phyloP scores from a whole-genome alignment of 2,329 filamentous ascomycete genomes.

The Diaporthe batatas region DNA sequence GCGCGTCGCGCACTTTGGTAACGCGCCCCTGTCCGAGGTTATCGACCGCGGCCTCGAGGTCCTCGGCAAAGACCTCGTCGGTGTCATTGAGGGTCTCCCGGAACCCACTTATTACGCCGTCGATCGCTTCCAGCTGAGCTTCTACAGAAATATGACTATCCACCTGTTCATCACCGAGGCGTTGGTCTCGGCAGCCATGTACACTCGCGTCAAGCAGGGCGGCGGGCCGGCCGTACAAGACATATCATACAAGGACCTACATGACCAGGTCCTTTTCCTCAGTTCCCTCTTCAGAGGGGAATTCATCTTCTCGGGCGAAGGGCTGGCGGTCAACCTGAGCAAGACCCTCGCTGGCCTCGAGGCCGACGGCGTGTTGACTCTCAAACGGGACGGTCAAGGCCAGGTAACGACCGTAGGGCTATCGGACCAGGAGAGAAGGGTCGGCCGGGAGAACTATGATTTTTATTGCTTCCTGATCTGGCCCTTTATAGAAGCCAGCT shows the following conservation, averaged over 20 bases:
- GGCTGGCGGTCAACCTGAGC: conserved; percentile 83
- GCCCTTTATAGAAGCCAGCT: conserved; percentile 96
- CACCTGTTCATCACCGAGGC: conserved; percentile 97
- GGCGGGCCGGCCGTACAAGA: conserved; percentile 86
- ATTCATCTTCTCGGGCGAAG: conserved; percentile 95
- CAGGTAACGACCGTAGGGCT: conserved; percentile 79
- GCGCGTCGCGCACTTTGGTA: conserved; percentile 92
- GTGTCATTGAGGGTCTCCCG: conserved; percentile 80
- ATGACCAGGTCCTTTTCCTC: conserved; percentile 86
- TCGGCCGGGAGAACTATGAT: conserved; percentile 93
- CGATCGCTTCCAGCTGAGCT: conserved; percentile 95
- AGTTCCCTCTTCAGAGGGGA: conserved; percentile 95
- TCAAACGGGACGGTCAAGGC: conserved; percentile 69
- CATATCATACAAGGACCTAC: conserved; percentile 80
- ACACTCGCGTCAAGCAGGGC: conserved; percentile 89
- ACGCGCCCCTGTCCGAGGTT: conserved; percentile 81
- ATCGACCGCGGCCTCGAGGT: conserved; percentile 93
- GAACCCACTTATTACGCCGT: conserved; percentile 96
- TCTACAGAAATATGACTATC: conserved; percentile 99
- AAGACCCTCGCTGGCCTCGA: conserved; percentile 84
- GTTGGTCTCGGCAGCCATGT: conserved; percentile 89
- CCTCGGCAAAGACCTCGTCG: conserved; percentile 89
- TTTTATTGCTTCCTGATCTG: conserved; percentile 99
- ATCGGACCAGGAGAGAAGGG: conserved; percentile 79
- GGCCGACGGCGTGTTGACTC: conserved; percentile 79